These are phyloP conservation scores for Chrysosporium queenslandicum DNA, from an alignment of 2,329 filamentous ascomycete genomes.

Conservation along the genomic window DNA sequence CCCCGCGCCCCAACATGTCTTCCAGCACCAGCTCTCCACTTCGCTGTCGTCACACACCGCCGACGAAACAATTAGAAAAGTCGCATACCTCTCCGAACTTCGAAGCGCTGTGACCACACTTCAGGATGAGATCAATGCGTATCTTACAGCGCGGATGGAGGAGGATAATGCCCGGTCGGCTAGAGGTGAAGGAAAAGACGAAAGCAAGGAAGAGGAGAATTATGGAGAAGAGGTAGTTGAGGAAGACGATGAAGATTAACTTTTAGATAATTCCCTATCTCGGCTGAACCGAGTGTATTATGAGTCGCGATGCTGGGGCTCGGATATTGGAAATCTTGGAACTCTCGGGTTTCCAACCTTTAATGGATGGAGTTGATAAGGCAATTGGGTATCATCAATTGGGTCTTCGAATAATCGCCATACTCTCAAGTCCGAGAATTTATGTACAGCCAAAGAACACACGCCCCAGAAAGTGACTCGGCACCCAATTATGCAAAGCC, in stretches of 20 bases:
- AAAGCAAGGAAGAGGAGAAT: conserved; percentile 44
- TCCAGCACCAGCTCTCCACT: conserved; percentile 26
- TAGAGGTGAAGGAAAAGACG: conserved; percentile 22
- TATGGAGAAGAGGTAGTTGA: conserved; percentile 75
- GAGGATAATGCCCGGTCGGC: conserved; percentile 43
- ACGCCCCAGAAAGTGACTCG: not conserved
- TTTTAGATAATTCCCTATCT: not conserved
- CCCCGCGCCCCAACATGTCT: conserved; percentile 24
- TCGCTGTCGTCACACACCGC: conserved; percentile 12
- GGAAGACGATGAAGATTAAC: conserved; percentile 40
- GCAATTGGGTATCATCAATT: conserved; percentile 29
- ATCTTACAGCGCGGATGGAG: conserved; percentile 53
- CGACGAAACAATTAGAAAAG: conserved; percentile 34
- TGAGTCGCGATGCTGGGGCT: not conserved
- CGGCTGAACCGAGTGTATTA: too few relatives aligned
- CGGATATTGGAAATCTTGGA: not conserved
- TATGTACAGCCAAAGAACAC: conserved; percentile 11
- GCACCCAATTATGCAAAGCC: not conserved
- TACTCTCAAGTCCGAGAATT: not conserved
- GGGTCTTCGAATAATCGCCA: conserved; percentile 17
- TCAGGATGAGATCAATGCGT: conserved; percentile 50
- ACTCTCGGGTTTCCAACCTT: not conserved
- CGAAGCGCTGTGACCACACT: conserved; percentile 41
- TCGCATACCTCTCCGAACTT: conserved; percentile 45
- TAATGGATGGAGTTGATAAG: not conserved